Evolutionary conservation across 2,329 filamentous ascomycete genomes (phyloP).

Genomic region (Beauveria medogensis): DNA sequence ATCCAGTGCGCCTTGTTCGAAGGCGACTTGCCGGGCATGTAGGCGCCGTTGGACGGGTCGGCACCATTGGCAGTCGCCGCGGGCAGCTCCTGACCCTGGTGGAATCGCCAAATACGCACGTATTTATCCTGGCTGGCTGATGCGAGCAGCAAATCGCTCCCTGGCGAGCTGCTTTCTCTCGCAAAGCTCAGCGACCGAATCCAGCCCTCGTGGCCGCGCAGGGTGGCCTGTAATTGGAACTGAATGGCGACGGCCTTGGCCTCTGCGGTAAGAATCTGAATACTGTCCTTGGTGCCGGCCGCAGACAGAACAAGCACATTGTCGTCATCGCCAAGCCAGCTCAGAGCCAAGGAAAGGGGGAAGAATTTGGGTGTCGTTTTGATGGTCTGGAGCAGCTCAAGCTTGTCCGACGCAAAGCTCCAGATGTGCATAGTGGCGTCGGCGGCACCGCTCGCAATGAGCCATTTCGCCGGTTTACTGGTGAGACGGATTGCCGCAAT

Average conservation of each 20-base stretch:
- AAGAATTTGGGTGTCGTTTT: constrained; percentile 71
- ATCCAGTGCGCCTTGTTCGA: constrained; percentile 87
- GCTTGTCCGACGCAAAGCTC: constrained; percentile 46
- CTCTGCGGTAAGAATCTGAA: constrained; percentile 68
- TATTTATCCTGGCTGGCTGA: constrained; percentile 98
- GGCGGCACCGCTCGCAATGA: constrained; percentile 72
- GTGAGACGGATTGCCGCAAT: constrained; percentile 37
- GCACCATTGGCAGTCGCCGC: constrained; percentile 43
- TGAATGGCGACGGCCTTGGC: constrained; percentile 28
- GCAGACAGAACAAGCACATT: constrained; percentile 63
- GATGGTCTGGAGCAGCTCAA: constrained; percentile 60
- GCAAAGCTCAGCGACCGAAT: constrained; percentile 78
- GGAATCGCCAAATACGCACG: constrained; percentile 84
- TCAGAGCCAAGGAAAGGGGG: constrained; percentile 67
- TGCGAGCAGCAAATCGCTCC: constrained; percentile 69
- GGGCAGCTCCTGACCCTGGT: constrained; percentile 58
- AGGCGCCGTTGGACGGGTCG: constrained; percentile 49
- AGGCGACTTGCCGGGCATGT: constrained; percentile 61
- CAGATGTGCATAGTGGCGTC: constrained; percentile 69
- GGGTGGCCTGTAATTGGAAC: constrained; percentile 66
- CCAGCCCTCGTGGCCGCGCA: constrained; percentile 92
- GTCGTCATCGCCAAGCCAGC: constrained; percentile 43
- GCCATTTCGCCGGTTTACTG: constrained; percentile 23
- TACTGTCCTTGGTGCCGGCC: constrained; percentile 73
- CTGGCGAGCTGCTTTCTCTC: constrained; percentile 44